These are phyloP conservation scores for Hypoxylon intermedium DNA, from an alignment of 495 filamentous ascomycete species.

Conservation along the genomic window DNA sequence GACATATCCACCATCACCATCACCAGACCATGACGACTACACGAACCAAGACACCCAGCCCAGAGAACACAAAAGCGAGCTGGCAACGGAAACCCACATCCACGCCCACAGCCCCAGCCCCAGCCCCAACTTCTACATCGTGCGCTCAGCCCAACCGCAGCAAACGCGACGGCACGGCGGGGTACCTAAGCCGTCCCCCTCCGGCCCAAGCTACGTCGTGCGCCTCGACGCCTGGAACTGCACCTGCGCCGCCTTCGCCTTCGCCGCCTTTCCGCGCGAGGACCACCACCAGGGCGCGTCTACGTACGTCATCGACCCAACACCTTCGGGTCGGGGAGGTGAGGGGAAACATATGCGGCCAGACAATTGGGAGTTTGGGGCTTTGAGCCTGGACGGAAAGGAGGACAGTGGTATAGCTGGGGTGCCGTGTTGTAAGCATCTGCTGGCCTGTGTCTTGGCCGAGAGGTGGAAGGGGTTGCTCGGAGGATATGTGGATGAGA, in stretches of 20 bases:
- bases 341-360: conserved; percentile 1
- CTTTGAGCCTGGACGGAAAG: conserved; percentile 42
- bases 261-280: conserved; percentile 65
- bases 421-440: conserved; percentile 83
- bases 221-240: conserved; percentile 84
- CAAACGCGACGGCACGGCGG: conserved; percentile 36
- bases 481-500: conserved; percentile 60
- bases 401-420: conserved; percentile 31
- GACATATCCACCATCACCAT: background rate
- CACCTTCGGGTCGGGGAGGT: background rate
- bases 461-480: conserved; percentile 68
- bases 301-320: background rate
- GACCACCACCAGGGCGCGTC: background rate
- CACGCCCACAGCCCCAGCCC: background rate
- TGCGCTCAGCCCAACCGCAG: conserved; percentile 46
- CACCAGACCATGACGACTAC: background rate
- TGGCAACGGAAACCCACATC: conserved; percentile 1
- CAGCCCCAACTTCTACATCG: conserved; percentile 44
- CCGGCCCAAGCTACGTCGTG: conserved; percentile 67
- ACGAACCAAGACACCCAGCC: background rate
- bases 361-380: conserved; percentile 49
- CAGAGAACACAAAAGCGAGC: too few relatives aligned
- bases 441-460: conserved; percentile 83
- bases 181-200: conserved; percentile 21
- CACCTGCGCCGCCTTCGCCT: conserved; percentile 81